These are phyloP conservation scores for Neophaeococcomyces aloes DNA, from an alignment of 2,329 filamentous ascomycete genomes.

Conservation along the genomic window DNA sequence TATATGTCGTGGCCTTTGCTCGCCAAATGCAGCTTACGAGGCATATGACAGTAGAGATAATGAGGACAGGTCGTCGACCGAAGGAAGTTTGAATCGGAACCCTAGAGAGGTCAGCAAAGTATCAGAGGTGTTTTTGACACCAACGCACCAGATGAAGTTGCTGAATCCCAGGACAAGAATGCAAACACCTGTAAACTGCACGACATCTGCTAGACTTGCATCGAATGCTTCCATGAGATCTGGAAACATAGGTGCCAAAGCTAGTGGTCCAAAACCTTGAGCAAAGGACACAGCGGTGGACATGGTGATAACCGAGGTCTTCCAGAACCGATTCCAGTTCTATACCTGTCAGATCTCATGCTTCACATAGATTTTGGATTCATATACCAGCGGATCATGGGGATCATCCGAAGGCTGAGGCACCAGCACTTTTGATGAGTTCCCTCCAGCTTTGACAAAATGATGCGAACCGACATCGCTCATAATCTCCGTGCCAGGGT, in stretches of 20 bases:
- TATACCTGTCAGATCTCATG: conserved; percentile 10
- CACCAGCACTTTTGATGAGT: conserved; percentile 32
- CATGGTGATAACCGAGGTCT: conserved; percentile 39
- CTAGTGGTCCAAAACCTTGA: conserved; percentile 44
- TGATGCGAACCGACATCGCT: conserved; percentile 51
- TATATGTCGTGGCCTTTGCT: conserved; percentile 47
- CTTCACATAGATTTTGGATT: not conserved
- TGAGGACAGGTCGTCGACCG: conserved; percentile 44
- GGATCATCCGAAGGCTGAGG: conserved; percentile 41
- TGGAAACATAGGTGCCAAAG: conserved; percentile 50
- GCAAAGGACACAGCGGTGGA: conserved; percentile 40
- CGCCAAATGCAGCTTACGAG: conserved; percentile 48
- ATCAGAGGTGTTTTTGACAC: not conserved
- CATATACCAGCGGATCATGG: conserved; percentile 35
- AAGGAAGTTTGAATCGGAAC: conserved; percentile 46
- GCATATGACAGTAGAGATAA: conserved; percentile 43
- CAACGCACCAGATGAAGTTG: conserved; percentile 47
- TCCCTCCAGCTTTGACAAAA: conserved; percentile 47
- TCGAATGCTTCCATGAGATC: conserved; percentile 47
- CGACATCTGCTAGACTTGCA: conserved; percentile 42
- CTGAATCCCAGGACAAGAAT: conserved; percentile 50
- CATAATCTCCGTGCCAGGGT: conserved; percentile 52
- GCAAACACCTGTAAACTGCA: conserved; percentile 47
- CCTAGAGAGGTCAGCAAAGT: conserved; percentile 26
- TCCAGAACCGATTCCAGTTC: conserved; percentile 42